These are phyloP conservation scores for Fusarium sp. DNA, from an alignment of 2,329 filamentous ascomycete species.

Conservation along the genomic window DNA sequence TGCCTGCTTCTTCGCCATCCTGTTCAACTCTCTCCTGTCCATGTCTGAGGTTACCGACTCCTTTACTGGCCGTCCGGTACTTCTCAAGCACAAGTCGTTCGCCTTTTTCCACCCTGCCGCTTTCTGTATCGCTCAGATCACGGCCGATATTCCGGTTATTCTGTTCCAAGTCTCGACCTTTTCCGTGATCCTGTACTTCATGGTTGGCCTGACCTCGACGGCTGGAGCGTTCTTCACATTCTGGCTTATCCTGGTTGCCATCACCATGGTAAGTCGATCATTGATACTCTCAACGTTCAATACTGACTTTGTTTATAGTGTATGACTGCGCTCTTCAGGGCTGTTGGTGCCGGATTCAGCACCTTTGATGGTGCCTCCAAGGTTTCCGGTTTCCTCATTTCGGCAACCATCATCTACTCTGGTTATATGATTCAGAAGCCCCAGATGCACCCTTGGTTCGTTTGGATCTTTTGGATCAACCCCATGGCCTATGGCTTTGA, in stretches of 20 bases:
- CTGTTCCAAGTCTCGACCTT: conserved; percentile 69
- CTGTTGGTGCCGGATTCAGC: conserved; percentile 64
- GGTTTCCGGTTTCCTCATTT: conserved; percentile 61
- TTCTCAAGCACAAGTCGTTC: conserved; percentile 69
- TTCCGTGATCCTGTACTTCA: conserved; percentile 70
- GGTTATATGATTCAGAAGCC: conserved; percentile 72
- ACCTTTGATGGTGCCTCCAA: conserved; percentile 71
- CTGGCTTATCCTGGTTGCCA: conserved; percentile 63
- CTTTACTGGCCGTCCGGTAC: conserved; percentile 67
- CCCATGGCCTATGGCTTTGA: conserved; percentile 78
- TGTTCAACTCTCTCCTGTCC: conserved; percentile 70
- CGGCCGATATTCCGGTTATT: conserved; percentile 66
- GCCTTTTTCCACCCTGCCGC: conserved; percentile 67
- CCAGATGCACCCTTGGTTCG: conserved; percentile 72
- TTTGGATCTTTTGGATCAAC: conserved; percentile 73
- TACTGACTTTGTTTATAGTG: conserved; percentile 44
- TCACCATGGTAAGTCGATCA: conserved; percentile 57
- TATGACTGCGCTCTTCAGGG: conserved; percentile 69
- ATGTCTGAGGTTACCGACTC: conserved; percentile 75
- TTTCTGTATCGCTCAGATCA: conserved; percentile 67
- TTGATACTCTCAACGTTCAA: rapidly evolving
- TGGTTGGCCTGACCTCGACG: conserved; percentile 64
- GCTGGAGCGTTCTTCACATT: conserved; percentile 71
- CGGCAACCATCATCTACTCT: conserved; percentile 68
- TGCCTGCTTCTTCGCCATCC: conserved; percentile 71